Conservation (phyloP, 176 grass and related monocot species). For the Miscanthus lutarioriparius region DNA sequence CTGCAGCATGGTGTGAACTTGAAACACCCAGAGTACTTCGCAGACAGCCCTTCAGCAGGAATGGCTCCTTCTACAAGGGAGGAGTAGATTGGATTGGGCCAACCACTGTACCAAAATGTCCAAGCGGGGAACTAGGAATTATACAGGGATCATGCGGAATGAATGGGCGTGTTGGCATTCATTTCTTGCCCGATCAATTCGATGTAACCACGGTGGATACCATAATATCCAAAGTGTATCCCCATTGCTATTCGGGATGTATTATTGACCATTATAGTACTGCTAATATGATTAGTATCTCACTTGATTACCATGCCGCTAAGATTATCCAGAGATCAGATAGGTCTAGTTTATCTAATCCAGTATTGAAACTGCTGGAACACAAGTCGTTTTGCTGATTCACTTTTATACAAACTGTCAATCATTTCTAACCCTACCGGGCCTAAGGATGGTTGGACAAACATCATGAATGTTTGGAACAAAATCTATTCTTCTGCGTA, state of each 20-base stretch:
- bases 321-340: not conserved
- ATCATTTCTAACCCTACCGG: not conserved
- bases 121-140: not conserved
- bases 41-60: slow-evolving; percentile 75
- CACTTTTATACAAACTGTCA: not conserved
- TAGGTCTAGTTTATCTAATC: not conserved
- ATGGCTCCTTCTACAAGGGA: slow-evolving; percentile 74
- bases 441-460: not conserved
- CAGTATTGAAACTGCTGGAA: not conserved
- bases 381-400: not conserved
- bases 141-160: not conserved
- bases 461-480: not conserved
- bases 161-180: slow-evolving; percentile 1
- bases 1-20: slow-evolving; percentile 92
- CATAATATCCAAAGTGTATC: not conserved
- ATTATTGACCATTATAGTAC: not conserved
- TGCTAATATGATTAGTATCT: not conserved
- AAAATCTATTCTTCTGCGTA: not conserved
- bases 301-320: not conserved
- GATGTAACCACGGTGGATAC: slow-evolving; percentile 12
- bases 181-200: slow-evolving; percentile 14
- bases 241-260: not conserved
- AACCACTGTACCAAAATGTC: not conserved
- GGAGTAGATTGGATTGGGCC: slow-evolving; percentile 42
- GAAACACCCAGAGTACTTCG: slow-evolving; percentile 90